phyloP scores from a whole-genome alignment of 2,329 filamentous ascomycete species.

The Grosmannia huntii region DNA sequence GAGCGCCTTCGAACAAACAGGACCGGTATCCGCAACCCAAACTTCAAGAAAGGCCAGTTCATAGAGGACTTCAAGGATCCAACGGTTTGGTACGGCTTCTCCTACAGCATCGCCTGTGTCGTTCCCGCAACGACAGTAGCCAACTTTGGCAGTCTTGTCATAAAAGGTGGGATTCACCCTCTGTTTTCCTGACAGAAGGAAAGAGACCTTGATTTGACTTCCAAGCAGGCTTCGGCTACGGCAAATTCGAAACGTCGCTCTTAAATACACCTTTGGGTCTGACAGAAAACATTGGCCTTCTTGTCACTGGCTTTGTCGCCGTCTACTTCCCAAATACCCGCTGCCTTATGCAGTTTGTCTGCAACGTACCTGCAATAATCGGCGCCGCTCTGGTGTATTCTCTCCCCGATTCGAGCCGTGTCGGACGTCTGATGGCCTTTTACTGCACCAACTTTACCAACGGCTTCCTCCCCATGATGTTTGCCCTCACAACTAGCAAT shows the following conservation, averaged over 20 bases:
- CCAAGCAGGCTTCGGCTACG: conserved; percentile 35
- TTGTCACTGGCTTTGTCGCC: conserved; percentile 34
- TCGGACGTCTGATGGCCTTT: conserved; percentile 35
- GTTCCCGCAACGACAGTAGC: conserved; percentile 13
- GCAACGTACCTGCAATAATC: conserved; percentile 13
- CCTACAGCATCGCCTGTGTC: conserved; percentile 27
- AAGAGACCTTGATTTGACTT: neutral
- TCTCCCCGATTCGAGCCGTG: conserved; percentile 31
- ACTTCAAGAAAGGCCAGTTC: conserved; percentile 30
- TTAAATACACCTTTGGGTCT: conserved; percentile 50
- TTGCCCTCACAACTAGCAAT: conserved; percentile 47
- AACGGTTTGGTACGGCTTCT: conserved; percentile 30
- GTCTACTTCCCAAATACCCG: conserved; percentile 29
- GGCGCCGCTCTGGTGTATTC: conserved; percentile 31
- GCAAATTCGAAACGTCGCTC: conserved; percentile 40
- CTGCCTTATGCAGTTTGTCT: conserved; percentile 22
- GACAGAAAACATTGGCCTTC: conserved; percentile 46
- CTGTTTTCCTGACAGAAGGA: neutral
- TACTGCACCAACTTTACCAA: conserved; percentile 37
- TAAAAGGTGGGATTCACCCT: conserved; percentile 1
- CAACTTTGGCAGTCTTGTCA: conserved; percentile 3
- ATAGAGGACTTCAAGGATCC: conserved; percentile 24
- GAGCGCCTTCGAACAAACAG: conserved; percentile 42
- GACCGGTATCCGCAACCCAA: conserved; percentile 24
- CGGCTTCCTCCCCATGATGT: conserved; percentile 39